Conservation (phyloP, 2,329 filamentous ascomycete genomes). For the Phialophora chinensis region DNA sequence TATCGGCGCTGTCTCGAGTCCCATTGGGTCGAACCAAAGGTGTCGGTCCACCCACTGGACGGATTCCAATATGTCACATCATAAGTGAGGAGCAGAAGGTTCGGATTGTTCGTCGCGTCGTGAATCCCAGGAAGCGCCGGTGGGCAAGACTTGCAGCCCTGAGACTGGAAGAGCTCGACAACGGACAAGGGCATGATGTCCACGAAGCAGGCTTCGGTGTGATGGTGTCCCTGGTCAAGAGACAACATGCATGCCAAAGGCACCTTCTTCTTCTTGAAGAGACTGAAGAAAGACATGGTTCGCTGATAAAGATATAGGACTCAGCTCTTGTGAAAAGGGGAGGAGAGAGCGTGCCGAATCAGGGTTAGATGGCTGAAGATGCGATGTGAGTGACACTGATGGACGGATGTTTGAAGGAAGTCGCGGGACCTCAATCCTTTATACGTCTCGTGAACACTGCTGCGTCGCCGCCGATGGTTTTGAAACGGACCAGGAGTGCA, state of each 20-base stretch:
- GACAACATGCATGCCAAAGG: conserved; percentile 33
- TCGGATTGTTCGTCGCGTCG: conserved; percentile 30
- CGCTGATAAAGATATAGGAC: not conserved
- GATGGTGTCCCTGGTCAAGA: conserved; percentile 29
- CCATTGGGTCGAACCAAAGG: conserved; percentile 32
- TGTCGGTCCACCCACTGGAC: conserved; percentile 33
- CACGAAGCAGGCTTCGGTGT: conserved; percentile 35
- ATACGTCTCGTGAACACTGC: not conserved
- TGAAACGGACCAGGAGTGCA: not conserved
- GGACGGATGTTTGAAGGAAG: not conserved
- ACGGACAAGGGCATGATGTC: conserved; percentile 35
- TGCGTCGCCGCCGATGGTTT: not conserved
- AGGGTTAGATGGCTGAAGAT: not conserved
- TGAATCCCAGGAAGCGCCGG: conserved; percentile 34
- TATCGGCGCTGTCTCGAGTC: conserved; percentile 32
- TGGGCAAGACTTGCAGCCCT: conserved; percentile 35
- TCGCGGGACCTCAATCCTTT: not conserved
- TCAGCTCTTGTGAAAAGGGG: not conserved
- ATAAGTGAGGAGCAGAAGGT: conserved; percentile 35
- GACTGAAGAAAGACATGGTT: conserved; percentile 31
- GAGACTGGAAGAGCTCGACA: conserved; percentile 36
- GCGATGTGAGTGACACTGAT: not conserved
- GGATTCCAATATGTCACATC: conserved; percentile 37
- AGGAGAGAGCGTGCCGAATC: not conserved
- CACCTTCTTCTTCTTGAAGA: conserved; percentile 32